These are phyloP conservation scores for Ramaria sp. DNA, from an alignment of 768 basidiomycete genomes.

Conservation along the genomic window DNA sequence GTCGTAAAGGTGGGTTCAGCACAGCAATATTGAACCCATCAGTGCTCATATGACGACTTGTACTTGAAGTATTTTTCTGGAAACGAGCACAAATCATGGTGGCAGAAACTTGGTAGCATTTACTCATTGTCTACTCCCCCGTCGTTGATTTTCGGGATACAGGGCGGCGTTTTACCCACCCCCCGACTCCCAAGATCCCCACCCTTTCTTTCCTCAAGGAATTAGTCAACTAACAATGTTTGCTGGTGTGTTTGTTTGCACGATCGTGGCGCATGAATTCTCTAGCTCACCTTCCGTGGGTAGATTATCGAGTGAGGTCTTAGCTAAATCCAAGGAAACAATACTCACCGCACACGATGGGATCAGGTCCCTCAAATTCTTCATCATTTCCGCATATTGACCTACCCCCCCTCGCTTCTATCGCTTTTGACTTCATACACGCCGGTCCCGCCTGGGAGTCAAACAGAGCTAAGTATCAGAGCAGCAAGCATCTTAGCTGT, in stretches of 20 bases:
- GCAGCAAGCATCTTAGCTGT: constrained; percentile 73
- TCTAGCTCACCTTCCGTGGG: not conserved
- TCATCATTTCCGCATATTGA: constrained; percentile 68
- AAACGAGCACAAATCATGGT: constrained; percentile 88
- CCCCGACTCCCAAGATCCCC: constrained; percentile 24
- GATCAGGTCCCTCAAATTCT: constrained; percentile 78
- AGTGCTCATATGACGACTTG: not conserved
- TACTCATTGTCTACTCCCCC: not conserved
- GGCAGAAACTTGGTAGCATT: constrained; percentile 60
- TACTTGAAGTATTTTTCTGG: constrained; percentile 66
- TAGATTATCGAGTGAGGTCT: constrained; percentile 12
- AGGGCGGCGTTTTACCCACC: constrained; percentile 80
- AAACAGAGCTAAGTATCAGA: constrained; percentile 71
- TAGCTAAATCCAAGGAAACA: too few species aligned
- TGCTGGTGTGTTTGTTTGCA: constrained; percentile 51
- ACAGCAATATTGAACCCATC: not conserved
- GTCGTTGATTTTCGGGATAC: not conserved
- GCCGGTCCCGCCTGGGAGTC: constrained; percentile 42
- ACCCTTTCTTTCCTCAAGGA: constrained; percentile 66
- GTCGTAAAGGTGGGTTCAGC: constrained; percentile 40
- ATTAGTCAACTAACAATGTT: constrained; percentile 84
- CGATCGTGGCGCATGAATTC: not conserved
- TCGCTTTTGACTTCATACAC: constrained; percentile 34
- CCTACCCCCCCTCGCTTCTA: constrained; percentile 57
- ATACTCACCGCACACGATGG: not conserved